Percentiles rank a stretch among this genome's conserved stretches.
phyloP scores from a whole-genome alignment of 441 rosid genomes.

The Populus hybrid region DNA sequence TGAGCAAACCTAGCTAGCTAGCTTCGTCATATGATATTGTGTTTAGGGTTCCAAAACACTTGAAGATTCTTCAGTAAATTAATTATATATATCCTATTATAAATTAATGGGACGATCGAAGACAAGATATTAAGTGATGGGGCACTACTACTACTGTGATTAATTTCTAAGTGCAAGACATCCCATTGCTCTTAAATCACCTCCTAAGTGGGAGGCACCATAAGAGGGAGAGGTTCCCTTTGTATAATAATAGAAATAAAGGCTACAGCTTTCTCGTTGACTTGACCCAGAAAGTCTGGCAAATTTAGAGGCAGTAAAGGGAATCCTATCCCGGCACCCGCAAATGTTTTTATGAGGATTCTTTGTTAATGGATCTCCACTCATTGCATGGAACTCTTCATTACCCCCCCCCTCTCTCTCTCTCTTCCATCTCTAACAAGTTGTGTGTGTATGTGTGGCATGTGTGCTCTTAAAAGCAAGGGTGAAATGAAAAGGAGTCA shows the following conservation, averaged over 20 bases:
- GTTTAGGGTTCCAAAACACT: neutral
- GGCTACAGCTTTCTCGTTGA: conserved; percentile 56
- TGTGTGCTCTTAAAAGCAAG: conserved; percentile 34
- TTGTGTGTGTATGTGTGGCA: conserved; percentile 12
- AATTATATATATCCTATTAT: neutral
- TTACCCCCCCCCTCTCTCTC: neutral
- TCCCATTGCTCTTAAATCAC: conserved; percentile 14
- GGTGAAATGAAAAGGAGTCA: conserved; percentile 27
- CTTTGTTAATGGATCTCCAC: conserved; percentile 39
- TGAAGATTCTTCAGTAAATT: neutral
- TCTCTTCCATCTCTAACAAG: neutral
- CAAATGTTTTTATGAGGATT: conserved; percentile 25
- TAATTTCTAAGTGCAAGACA: conserved; percentile 17
- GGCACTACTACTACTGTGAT: neutral
- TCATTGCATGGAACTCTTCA: conserved; percentile 19
- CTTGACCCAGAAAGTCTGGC: conserved; percentile 59
- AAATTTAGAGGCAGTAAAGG: conserved; percentile 38
- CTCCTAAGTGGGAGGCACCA: conserved; percentile 41
- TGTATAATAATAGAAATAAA: conserved; percentile 1
- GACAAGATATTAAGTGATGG: neutral
- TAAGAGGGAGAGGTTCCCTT: conserved; percentile 17
- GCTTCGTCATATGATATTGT: neutral
- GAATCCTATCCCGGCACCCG: conserved; percentile 46
- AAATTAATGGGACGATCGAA: neutral
- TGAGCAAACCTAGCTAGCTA: conserved; percentile 8